Conservation (phyloP, 164 flowering plant species). For the Stephania japonica region DNA sequence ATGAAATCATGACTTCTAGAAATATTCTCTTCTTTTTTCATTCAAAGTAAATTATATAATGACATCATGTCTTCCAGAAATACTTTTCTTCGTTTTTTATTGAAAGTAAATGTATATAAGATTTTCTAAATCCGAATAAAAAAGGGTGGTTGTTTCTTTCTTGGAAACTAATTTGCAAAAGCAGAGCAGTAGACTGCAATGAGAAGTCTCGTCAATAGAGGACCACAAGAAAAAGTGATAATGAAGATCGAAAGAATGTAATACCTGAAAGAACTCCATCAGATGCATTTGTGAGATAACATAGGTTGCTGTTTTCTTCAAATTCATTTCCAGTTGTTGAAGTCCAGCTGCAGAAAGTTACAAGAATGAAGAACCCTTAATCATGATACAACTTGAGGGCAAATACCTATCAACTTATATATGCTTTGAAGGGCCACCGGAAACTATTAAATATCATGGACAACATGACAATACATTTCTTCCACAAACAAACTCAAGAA, state of each 20-base stretch:
- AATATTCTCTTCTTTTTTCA: not conserved
- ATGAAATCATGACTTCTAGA: not conserved
- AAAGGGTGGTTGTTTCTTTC: not conserved
- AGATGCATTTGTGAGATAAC: conserved; percentile 18
- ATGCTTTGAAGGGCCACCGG: not conserved
- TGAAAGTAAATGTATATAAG: not conserved
- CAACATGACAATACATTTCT: no score
- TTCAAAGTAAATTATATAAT: not conserved
- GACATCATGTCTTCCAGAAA: not conserved
- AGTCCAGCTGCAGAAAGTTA: conserved; percentile 18
- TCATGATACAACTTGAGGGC: not conserved
- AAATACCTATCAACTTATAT: not conserved
- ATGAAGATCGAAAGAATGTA: not conserved
- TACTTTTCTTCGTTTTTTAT: not conserved
- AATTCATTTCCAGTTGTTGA: conserved; percentile 21
- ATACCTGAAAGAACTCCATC: conserved; percentile 23
- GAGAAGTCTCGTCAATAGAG: no score
- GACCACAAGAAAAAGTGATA: not conserved
- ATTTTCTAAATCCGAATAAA: not conserved
- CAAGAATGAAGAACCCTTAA: not conserved
- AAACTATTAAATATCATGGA: not conserved
- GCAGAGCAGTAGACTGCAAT: not conserved
- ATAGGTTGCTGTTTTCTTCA: conserved; percentile 13
- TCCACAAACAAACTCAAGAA: no score
- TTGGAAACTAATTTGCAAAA: not conserved